Percentiles rank a stretch among this genome's conserved stretches.
Conservation (phyloP, 768 basidiomycete genomes). For the Suillus variegatus region DNA sequence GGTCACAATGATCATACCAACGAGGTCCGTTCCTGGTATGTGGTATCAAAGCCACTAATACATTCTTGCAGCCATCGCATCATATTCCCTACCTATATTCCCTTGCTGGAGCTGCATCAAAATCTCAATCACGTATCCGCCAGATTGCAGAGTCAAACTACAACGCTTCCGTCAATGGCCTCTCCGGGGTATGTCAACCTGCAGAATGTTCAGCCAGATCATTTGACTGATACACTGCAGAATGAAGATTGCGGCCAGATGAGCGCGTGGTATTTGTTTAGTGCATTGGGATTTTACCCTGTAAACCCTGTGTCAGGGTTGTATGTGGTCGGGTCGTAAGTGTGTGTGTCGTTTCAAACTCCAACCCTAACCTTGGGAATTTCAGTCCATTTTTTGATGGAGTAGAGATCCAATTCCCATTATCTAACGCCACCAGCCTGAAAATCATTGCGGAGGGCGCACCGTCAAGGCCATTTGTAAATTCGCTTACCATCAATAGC, state of each 20-base stretch:
- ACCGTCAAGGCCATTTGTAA: conserved; percentile 58
- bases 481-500: conserved; percentile 60
- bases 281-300: conserved; percentile 81
- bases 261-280: conserved; percentile 88
- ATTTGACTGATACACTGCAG: conserved; percentile 32
- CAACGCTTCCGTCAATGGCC: conserved; percentile 64
- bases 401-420: conserved; percentile 58
- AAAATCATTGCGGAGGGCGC: conserved; percentile 61
- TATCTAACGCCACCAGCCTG: conserved; percentile 33
- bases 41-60: conserved; percentile 9
- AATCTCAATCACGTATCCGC: conserved; percentile 70
- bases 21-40: conserved; percentile 47
- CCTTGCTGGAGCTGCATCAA: conserved; percentile 68
- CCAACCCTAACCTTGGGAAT: not conserved
- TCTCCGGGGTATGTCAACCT: conserved; percentile 60
- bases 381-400: conserved; percentile 52
- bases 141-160: conserved; percentile 66
- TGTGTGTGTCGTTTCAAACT: conserved; percentile 9
- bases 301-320: conserved; percentile 78
- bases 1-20: conserved; percentile 85
- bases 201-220: not conserved
- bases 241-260: conserved; percentile 92
- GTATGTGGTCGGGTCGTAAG: conserved; percentile 76
- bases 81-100: conserved; percentile 86
- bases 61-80: conserved; percentile 65